phyloP scores from a whole-genome alignment of 148 eudicot genomes.

The Silene uniflora region DNA sequence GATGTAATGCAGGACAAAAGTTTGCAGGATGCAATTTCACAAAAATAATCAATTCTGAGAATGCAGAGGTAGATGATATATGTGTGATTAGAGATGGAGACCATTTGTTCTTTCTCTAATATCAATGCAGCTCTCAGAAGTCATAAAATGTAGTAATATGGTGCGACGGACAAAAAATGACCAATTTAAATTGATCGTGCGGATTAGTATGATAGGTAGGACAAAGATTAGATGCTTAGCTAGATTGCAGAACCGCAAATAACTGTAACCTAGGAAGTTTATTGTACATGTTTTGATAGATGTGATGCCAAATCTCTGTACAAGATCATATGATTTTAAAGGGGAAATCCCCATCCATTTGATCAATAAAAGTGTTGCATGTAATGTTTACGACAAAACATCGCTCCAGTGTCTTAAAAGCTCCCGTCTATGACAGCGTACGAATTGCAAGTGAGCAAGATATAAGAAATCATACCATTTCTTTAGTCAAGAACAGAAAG shows the following conservation, averaged over 20 bases:
- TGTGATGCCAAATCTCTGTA: not conserved
- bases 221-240: not conserved
- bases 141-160: not conserved
- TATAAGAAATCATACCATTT: not conserved
- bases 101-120: conserved; percentile 51
- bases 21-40: conserved; percentile 47
- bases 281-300: not conserved
- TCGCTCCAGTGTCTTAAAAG: not conserved
- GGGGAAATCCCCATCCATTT: not conserved
- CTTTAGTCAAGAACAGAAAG: not conserved
- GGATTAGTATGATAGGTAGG: conserved; percentile 11
- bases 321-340: not conserved
- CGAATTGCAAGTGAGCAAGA: too few relatives aligned
- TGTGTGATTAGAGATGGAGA: conserved; percentile 74
- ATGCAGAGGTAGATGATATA: conserved; percentile 77
- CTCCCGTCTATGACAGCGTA: not conserved
- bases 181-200: not conserved
- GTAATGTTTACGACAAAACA: too few relatives aligned
- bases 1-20: conserved; percentile 54
- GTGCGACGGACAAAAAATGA: too few relatives aligned
- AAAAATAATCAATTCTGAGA: conserved; percentile 47
- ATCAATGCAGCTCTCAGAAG: conserved; percentile 2
- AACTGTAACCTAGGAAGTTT: not conserved
- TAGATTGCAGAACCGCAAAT: conserved; percentile 20
- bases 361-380: not conserved